Conservation (phyloP, 495 filamentous ascomycete species). For the Penicillium coprophilum region DNA sequence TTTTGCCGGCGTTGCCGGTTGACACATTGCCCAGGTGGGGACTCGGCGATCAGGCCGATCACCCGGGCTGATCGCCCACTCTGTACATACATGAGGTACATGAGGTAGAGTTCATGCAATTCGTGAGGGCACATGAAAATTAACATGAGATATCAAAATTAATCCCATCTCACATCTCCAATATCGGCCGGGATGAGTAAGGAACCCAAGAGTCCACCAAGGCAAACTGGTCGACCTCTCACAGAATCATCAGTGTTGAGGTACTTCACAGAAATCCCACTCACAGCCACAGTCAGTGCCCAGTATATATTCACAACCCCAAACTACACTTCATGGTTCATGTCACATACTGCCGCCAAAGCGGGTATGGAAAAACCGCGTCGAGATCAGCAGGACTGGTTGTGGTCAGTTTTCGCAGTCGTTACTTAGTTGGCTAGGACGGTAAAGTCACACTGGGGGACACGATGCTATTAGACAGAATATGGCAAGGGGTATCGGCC, state of each 20-base stretch:
- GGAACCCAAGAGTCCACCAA: neutral
- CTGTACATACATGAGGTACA: neutral
- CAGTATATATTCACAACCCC: neutral
- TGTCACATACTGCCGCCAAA: neutral
- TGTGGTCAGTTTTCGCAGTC: neutral
- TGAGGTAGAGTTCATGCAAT: neutral
- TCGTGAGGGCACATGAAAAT: neutral
- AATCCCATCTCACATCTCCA: neutral
- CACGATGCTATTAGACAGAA: neutral
- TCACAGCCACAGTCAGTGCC: neutral
- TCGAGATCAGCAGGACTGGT: conserved; percentile 1
- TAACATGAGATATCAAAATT: neutral
- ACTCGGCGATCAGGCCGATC: neutral
- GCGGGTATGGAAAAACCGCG: neutral
- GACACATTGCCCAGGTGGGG: neutral
- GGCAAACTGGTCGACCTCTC: neutral
- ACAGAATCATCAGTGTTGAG: neutral
- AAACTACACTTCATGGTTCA: neutral
- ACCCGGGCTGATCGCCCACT: neutral
- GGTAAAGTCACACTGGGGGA: neutral
- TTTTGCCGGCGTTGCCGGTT: too few species aligned
- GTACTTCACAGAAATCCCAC: neutral
- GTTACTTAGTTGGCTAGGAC: neutral
- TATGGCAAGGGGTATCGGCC: neutral
- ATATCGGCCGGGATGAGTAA: neutral